Percentiles rank a stretch among this genome's conserved stretches.
phyloP scores from a whole-genome alignment of 495 filamentous ascomycete genomes.

The Pyrenula massariospora region DNA sequence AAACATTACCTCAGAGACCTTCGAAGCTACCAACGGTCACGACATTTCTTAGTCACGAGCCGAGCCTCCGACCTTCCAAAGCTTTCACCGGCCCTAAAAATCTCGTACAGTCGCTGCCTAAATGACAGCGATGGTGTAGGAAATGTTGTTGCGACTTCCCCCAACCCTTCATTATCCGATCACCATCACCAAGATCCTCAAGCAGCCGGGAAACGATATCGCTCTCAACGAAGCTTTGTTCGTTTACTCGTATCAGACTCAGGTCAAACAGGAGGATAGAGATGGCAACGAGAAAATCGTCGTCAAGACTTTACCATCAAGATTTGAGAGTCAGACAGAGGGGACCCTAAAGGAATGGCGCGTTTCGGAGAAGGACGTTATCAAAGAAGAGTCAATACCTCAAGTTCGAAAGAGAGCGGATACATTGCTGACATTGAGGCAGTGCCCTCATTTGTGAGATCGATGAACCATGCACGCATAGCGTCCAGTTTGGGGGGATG shows the following conservation, averaged over 20 bases:
- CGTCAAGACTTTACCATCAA: constrained; percentile 56
- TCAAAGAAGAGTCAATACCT: constrained; percentile 36
- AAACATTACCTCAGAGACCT: no score
- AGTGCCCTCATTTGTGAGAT: constrained; percentile 75
- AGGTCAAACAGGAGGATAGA: constrained; percentile 60
- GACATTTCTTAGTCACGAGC: no score
- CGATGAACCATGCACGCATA: constrained; percentile 84
- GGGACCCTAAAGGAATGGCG: constrained; percentile 68
- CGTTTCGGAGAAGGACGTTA: constrained; percentile 57
- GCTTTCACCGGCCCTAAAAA: neutral
- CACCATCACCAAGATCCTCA: constrained; percentile 79
- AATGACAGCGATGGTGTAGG: neutral
- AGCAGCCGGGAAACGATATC: constrained; percentile 61
- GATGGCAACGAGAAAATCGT: constrained; percentile 55
- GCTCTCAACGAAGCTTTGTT: constrained; percentile 65
- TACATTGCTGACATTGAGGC: constrained; percentile 28
- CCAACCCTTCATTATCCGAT: constrained; percentile 77
- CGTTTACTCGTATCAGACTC: constrained; percentile 71
- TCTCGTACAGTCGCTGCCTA: neutral
- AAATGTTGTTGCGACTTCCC: constrained; percentile 41
- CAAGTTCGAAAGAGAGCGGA: neutral
- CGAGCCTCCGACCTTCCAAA: no score
- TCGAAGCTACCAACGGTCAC: no score
- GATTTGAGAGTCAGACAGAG: constrained; percentile 73
- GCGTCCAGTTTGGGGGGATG: constrained; percentile 78